These are phyloP conservation scores for Vitis cinerea DNA, from an alignment of 164 flowering plant species.

Conservation along the genomic window DNA sequence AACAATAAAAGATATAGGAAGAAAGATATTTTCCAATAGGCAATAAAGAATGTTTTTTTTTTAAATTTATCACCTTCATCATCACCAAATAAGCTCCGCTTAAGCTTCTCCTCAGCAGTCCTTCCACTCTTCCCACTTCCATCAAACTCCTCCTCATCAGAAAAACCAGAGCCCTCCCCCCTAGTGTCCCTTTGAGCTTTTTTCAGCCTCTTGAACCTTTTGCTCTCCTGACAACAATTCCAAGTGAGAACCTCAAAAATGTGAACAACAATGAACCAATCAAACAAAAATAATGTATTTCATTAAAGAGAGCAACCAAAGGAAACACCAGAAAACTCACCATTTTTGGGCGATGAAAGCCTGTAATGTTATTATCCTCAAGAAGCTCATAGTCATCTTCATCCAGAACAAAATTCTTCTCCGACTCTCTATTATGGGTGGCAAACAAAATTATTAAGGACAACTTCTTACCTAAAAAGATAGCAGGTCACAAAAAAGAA, in stretches of 20 bases:
- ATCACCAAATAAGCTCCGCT: conserved; percentile 79
- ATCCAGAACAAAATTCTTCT: conserved; percentile 68
- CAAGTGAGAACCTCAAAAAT: conserved; percentile 1
- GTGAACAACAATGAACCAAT: conserved; percentile 1
- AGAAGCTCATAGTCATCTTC: conserved; percentile 95
- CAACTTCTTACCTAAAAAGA: too few species aligned
- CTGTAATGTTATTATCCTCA: conserved; percentile 65
- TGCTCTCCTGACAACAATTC: conserved; percentile 47
- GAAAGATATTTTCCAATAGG: too few species aligned
- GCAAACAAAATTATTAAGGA: neutral
- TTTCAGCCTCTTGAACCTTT: conserved; percentile 85
- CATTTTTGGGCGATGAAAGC: conserved; percentile 59
- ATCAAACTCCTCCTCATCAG: conserved; percentile 72
- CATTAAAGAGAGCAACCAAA: neutral
- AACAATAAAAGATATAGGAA: neutral
- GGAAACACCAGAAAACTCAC: conserved; percentile 18
- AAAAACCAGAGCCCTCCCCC: conserved; percentile 55
- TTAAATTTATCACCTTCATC: conserved; percentile 55
- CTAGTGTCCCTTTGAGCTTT: conserved; percentile 72
- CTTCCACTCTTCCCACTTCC: conserved; percentile 55
- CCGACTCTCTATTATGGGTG: conserved; percentile 50
- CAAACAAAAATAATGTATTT: neutral
- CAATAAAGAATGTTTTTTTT: too few species aligned
- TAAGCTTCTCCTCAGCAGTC: conserved; percentile 78
- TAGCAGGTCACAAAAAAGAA: neutral